Percentiles rank a stretch among this genome's conserved stretches.
Evolutionary conservation across 192 early-diverging fungal genomes (phyloP).

Genomic region (Kappamyces sp.): DNA sequence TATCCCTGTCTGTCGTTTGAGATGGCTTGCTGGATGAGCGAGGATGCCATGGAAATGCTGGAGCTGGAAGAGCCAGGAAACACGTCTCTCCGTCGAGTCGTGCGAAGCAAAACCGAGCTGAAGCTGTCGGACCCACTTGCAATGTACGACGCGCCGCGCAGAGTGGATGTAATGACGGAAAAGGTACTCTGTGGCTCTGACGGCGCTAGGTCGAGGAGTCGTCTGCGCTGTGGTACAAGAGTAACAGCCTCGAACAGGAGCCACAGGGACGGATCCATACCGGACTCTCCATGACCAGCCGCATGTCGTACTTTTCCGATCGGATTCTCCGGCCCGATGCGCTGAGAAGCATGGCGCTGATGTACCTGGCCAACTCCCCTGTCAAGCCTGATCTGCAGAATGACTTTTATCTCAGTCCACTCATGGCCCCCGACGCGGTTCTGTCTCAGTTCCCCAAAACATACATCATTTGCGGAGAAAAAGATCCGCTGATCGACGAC

Average conservation of each 20-base stretch:
- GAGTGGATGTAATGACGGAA: conserved; percentile 43
- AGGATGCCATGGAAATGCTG: conserved; percentile 51
- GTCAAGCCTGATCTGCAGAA: conserved; percentile 63
- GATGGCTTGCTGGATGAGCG: conserved; percentile 84
- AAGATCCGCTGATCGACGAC: conserved; percentile 96
- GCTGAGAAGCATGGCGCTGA: conserved; percentile 64
- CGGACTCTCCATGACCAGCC: conserved; percentile 46
- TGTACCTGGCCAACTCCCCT: conserved; percentile 82
- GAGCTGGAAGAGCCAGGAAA: conserved; percentile 45
- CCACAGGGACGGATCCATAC: conserved; percentile 16
- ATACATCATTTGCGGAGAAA: conserved; percentile 88
- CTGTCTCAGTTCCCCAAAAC: conserved; percentile 86
- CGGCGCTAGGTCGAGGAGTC: conserved; percentile 24
- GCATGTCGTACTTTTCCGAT: conserved; percentile 75
- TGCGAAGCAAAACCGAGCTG: conserved; percentile 55
- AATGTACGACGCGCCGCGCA: conserved; percentile 40
- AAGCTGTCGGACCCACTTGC: conserved; percentile 61
- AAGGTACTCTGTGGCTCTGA: conserved; percentile 24
- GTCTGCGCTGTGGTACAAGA: neutral
- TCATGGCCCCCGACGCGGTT: conserved; percentile 77
- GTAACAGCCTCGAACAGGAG: neutral
- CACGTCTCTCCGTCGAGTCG: neutral
- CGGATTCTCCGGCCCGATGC: conserved; percentile 66
- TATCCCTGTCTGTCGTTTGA: conserved; percentile 90
- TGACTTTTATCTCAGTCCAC: conserved; percentile 82